Conservation (phyloP, 345 rosid genomes). For the Camelina hispida region DNA sequence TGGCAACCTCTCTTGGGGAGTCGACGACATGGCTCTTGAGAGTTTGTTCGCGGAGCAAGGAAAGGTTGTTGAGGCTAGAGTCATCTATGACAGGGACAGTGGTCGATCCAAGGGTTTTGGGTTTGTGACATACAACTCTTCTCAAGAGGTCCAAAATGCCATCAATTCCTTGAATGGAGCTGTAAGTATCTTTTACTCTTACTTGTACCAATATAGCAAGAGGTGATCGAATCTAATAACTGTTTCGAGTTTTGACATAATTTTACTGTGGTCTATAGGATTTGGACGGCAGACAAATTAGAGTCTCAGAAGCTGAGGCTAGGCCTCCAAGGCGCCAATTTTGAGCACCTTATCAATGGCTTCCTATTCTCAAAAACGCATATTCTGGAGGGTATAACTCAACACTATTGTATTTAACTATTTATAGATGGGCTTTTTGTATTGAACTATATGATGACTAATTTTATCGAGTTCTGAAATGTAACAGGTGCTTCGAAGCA, state of each 20-base stretch:
- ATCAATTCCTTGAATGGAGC: conserved; percentile 73
- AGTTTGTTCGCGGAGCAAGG: conserved; percentile 85
- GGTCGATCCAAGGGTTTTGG: conserved; percentile 99
- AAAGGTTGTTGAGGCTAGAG: conserved; percentile 87
- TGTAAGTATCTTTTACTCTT: conserved; percentile 56
- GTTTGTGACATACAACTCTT: conserved; percentile 79
- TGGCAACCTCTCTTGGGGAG: conserved; percentile 95
- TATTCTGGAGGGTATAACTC: conserved; percentile 45
- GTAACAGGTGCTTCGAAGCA: conserved; percentile 38
- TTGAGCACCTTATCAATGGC: conserved; percentile 48
- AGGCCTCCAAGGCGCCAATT: conserved; percentile 82
- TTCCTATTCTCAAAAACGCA: conserved; percentile 40
- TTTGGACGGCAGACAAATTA: conserved; percentile 83
- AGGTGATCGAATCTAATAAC: neutral
- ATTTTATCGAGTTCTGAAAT: conserved; percentile 18
- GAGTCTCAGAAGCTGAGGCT: conserved; percentile 86
- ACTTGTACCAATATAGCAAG: neutral
- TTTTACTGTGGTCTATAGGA: conserved; percentile 55
- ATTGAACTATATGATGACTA: neutral
- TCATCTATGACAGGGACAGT: conserved; percentile 88
- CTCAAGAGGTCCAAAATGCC: conserved; percentile 79
- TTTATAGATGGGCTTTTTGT: neutral
- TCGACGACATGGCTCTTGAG: conserved; percentile 86
- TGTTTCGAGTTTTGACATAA: neutral
- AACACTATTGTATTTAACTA: neutral